Conservation (phyloP, 495 filamentous ascomycete genomes). For the Tuber indicum region DNA sequence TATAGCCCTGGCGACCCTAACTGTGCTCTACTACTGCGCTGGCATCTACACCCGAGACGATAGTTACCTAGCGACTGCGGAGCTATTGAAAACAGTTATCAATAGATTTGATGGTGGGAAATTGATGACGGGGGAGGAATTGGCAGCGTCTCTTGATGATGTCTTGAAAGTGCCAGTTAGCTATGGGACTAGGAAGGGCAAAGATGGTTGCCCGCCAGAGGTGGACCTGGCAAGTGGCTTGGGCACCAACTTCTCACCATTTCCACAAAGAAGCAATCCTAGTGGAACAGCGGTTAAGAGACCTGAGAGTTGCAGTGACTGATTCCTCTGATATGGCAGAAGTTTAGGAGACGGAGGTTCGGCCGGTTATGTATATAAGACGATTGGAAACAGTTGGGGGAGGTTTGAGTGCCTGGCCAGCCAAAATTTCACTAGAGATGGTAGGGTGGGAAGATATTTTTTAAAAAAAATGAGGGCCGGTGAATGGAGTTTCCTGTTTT, state of each 20-base stretch:
- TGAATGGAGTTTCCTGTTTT: no score
- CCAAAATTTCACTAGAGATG: no score
- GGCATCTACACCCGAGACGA: background rate
- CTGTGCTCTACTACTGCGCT: background rate
- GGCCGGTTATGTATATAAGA: no score
- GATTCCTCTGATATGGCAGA: no score
- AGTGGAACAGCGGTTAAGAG: no score
- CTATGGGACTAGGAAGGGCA: background rate
- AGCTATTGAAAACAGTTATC: background rate
- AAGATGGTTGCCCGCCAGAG: background rate
- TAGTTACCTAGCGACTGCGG: background rate
- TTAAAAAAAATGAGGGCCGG: no score
- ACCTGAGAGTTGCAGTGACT: no score
- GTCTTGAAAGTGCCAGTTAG: background rate
- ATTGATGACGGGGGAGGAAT: background rate
- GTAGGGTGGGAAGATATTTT: no score
- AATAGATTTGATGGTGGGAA: background rate
- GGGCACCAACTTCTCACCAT: background rate
- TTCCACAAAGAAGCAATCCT: no score
- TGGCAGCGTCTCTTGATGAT: background rate
- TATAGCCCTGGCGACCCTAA: background rate
- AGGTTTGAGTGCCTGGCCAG: no score
- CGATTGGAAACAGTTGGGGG: no score
- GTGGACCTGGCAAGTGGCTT: background rate
- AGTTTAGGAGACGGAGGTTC: no score